These are phyloP conservation scores for Microdochium paspali DNA, from an alignment of 2,329 filamentous ascomycete genomes.

Conservation along the genomic window DNA sequence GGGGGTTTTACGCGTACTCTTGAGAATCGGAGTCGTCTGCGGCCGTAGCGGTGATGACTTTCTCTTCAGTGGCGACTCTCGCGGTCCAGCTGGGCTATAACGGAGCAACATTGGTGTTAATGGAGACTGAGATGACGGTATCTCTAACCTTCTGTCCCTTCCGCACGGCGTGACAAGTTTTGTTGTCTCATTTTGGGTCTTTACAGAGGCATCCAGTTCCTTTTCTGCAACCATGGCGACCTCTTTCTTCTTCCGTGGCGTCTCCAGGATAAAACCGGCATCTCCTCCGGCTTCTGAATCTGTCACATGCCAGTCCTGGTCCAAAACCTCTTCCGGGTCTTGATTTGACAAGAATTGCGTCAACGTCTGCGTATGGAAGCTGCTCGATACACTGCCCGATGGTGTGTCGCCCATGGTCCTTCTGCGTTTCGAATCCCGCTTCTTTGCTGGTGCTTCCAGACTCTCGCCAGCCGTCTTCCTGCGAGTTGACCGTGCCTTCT, in stretches of 20 bases:
- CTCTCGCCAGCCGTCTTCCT: slow-evolving; percentile 19
- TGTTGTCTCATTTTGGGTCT: neutral
- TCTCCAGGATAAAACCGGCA: slow-evolving; percentile 11
- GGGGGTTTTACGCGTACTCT: slow-evolving; percentile 11
- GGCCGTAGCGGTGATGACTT: slow-evolving; percentile 14
- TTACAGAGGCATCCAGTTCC: slow-evolving; percentile 8
- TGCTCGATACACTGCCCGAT: slow-evolving; percentile 11
- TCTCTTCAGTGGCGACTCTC: slow-evolving; percentile 14
- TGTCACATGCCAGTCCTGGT: slow-evolving; percentile 10
- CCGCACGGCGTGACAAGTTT: slow-evolving; percentile 16
- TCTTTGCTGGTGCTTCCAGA: slow-evolving; percentile 8
- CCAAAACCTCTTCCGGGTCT: slow-evolving; percentile 6
- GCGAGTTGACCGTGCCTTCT: slow-evolving; percentile 10
- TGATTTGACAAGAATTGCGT: slow-evolving; percentile 14
- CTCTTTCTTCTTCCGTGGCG: slow-evolving; percentile 8
- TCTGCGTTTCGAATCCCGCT: slow-evolving; percentile 15
- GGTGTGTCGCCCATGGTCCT: slow-evolving; percentile 19
- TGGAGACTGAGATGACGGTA: slow-evolving; percentile 18
- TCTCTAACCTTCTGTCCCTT: slow-evolving; percentile 11
- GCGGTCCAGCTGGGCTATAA: slow-evolving; percentile 9
- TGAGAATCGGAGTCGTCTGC: slow-evolving; percentile 8
- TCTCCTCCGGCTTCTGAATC: slow-evolving; percentile 17
- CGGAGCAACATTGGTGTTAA: slow-evolving; percentile 14
- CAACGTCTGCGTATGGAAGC: slow-evolving; percentile 21
- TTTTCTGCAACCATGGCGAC: slow-evolving; percentile 5